Evolutionary conservation across 305 asterid genomes (phyloP).

Genomic region (Ruellia speciosa): DNA sequence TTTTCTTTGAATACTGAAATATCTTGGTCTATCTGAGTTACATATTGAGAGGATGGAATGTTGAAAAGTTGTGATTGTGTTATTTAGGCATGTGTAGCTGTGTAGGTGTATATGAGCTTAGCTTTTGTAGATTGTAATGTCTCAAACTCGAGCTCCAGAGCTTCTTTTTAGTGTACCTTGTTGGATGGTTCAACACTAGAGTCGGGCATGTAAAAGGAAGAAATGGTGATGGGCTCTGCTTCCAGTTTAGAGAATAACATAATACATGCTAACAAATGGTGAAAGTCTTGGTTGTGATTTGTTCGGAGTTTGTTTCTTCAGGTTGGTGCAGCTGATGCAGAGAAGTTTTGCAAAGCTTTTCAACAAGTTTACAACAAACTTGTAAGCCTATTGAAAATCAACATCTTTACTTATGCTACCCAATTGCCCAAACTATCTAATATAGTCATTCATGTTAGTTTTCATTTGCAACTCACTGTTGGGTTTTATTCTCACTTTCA

Average conservation of each 20-base stretch:
- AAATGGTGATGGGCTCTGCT: too few relatives aligned
- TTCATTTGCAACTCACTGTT: not conserved
- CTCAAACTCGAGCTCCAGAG: too few relatives aligned
- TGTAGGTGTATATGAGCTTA: too few relatives aligned
- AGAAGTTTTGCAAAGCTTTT: constrained; percentile 66
- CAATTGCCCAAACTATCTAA: not conserved
- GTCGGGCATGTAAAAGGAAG: too few relatives aligned
- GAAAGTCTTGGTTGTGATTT: not conserved
- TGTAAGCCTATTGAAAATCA: constrained; percentile 37
- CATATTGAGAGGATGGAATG: too few relatives aligned
- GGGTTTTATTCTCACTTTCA: constrained; percentile 25
- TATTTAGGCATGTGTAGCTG: too few relatives aligned
- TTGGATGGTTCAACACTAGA: too few relatives aligned
- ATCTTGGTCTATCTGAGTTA: not conserved
- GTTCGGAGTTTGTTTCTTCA: constrained; percentile 24
- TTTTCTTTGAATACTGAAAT: not conserved
- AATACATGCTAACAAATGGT: constrained; percentile 5
- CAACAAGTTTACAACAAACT: constrained; percentile 61
- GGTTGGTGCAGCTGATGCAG: constrained; percentile 80
- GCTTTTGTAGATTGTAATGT: too few relatives aligned
- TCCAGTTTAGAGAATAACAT: constrained; percentile 5
- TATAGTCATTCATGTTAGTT: constrained; percentile 1
- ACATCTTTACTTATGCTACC: constrained; percentile 10
- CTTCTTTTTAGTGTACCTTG: too few relatives aligned
- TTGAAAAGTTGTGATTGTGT: too few relatives aligned